These are phyloP conservation scores for Cercospora citrullina DNA, from an alignment of 2,329 filamentous ascomycete genomes.

Conservation along the genomic window DNA sequence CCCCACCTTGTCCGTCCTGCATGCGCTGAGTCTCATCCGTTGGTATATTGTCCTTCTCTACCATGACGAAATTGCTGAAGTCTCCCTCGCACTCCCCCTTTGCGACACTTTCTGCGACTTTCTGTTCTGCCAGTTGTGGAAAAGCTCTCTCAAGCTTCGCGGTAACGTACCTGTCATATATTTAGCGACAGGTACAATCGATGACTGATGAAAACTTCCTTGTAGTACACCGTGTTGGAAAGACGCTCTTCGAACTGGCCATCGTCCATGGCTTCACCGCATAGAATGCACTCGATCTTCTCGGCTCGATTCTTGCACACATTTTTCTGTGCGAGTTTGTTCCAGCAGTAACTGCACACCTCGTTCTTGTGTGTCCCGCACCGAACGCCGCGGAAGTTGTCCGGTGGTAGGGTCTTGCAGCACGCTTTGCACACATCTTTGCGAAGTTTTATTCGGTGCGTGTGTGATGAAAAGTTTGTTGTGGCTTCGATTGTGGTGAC, in stretches of 20 bases:
- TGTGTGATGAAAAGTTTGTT: neutral
- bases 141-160: neutral
- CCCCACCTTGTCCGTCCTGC: neutral
- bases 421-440: neutral
- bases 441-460: neutral
- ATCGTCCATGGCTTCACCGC: neutral
- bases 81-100: neutral
- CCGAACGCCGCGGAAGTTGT: neutral
- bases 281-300: neutral
- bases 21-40: accelerated
- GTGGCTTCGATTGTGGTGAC: neutral
- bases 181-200: neutral
- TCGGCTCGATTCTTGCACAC: neutral
- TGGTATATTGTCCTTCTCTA: neutral
- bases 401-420: neutral
- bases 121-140: neutral
- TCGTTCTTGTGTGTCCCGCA: neutral
- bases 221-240: neutral
- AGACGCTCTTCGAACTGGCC: neutral
- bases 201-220: neutral
- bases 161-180: neutral
- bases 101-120: neutral
- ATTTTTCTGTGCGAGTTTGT: neutral
- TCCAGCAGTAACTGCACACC: neutral
- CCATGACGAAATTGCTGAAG: neutral